Conservation (phyloP, 495 filamentous ascomycete species). For the Penicillium herquei region DNA sequence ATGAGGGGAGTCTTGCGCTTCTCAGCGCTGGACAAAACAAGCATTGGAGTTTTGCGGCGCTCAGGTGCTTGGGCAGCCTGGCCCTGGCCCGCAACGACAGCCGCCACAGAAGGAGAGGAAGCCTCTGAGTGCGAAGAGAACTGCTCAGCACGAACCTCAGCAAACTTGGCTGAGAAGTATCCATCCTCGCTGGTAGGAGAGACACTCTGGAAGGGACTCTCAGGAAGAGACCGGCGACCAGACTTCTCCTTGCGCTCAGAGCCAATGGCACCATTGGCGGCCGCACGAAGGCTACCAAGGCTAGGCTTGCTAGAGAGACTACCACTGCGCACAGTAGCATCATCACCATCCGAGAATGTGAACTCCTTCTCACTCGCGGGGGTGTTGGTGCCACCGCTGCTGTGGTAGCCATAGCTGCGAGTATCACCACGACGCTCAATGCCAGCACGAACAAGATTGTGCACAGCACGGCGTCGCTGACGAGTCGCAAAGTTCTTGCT, state of each 20-base stretch:
- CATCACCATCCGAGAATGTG: conserved; percentile 78
- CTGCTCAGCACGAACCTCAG: conserved; percentile 46
- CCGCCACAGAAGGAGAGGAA: conserved; percentile 44
- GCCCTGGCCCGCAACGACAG: conserved; percentile 48
- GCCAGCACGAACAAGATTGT: conserved; percentile 86
- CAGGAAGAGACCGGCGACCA: conserved; percentile 52
- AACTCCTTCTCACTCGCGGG: conserved; percentile 87
- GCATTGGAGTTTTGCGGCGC: conserved; percentile 77
- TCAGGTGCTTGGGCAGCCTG: conserved; percentile 50
- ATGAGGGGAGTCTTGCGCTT: conserved; percentile 79
- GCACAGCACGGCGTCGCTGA: conserved; percentile 86
- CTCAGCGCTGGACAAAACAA: conserved; percentile 84
- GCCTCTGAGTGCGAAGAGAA: conserved; percentile 27
- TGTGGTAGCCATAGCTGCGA: conserved; percentile 56
- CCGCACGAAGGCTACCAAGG: conserved; percentile 75
- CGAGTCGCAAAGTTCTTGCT: conserved; percentile 98
- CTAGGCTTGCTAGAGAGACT: conserved; percentile 77
- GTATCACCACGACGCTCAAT: conserved; percentile 75
- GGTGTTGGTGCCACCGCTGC: conserved; percentile 75
- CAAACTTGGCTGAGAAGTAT: conserved; percentile 56
- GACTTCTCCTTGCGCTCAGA: conserved; percentile 70
- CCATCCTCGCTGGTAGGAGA: conserved; percentile 59
- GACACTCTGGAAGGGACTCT: conserved; percentile 42
- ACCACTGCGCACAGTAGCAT: conserved; percentile 76
- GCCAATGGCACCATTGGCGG: conserved; percentile 78